Evolutionary conservation across 257 asterid species (phyloP).

Genomic region (Mentha longifolia): DNA sequence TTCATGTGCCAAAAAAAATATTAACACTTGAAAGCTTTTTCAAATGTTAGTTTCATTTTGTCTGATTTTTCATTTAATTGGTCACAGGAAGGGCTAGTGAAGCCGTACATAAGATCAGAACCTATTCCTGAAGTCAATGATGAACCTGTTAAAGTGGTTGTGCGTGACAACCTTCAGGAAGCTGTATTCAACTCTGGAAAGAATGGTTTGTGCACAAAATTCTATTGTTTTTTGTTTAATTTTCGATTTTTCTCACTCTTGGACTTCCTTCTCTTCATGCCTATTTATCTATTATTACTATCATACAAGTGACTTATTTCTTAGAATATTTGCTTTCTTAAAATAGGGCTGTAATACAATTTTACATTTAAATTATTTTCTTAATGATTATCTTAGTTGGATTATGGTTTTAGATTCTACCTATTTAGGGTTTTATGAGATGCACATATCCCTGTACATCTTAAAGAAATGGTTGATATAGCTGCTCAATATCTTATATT

Average conservation of each 20-base stretch:
- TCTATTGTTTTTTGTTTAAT: neutral
- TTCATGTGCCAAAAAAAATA: neutral
- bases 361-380: neutral
- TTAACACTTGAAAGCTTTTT: neutral
- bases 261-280: neutral
- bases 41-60: constrained; percentile 5
- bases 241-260: neutral
- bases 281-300: neutral
- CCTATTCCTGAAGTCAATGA: constrained; percentile 74
- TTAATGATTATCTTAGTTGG: neutral
- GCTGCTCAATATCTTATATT: neutral
- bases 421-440: neutral
- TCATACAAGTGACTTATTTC: neutral
- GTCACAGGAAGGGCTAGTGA: constrained; percentile 64
- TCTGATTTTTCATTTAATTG: constrained; percentile 17
- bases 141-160: constrained; percentile 90
- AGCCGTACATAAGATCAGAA: constrained; percentile 68
- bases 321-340: neutral
- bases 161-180: constrained; percentile 63
- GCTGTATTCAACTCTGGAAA: constrained; percentile 72
- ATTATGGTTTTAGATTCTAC: neutral
- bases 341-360: neutral
- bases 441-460: neutral
- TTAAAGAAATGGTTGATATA: neutral
- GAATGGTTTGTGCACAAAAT: constrained; percentile 54